phyloP scores from a whole-genome alignment of 352 stramenopile genomes.

The Phytophthora ramorum region DNA sequence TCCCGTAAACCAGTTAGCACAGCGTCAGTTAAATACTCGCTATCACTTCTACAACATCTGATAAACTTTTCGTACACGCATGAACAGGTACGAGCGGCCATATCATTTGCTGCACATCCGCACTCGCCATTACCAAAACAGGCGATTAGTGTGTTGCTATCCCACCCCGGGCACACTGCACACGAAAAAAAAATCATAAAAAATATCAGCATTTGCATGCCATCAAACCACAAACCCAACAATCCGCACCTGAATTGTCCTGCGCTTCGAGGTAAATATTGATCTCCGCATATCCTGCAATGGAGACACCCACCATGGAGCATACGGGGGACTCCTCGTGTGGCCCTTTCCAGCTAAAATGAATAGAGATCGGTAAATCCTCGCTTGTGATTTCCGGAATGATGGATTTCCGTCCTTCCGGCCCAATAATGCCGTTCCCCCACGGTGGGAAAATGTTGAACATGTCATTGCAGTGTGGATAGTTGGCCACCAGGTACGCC shows the following conservation, averaged over 20 bases:
- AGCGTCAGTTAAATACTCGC: not conserved
- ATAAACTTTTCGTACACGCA: slow-evolving; percentile 62
- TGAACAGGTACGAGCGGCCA: slow-evolving; percentile 58
- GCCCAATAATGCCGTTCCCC: slow-evolving; percentile 76
- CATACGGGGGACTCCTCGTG: slow-evolving; percentile 67
- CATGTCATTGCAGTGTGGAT: slow-evolving; percentile 88
- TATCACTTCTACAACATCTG: not conserved
- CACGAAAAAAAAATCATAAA: slow-evolving; percentile 2
- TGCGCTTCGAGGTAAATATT: slow-evolving; percentile 86
- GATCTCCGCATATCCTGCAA: slow-evolving; percentile 75
- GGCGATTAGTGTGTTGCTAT: slow-evolving; percentile 46
- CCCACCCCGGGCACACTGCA: slow-evolving; percentile 78
- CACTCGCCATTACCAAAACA: slow-evolving; percentile 81
- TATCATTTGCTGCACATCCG: slow-evolving; percentile 69
- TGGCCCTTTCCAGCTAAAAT: slow-evolving; percentile 65
- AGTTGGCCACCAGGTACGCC: slow-evolving; percentile 71
- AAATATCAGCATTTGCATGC: not conserved
- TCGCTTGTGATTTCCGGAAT: slow-evolving; percentile 55
- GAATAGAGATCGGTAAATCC: slow-evolving; percentile 53
- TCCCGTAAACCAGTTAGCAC: slow-evolving; percentile 12
- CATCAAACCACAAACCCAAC: not conserved
- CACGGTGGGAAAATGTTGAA: slow-evolving; percentile 84
- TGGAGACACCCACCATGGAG: slow-evolving; percentile 83
- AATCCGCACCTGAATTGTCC: slow-evolving; percentile 65
- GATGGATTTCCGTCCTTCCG: slow-evolving; percentile 68